A percentile compares a stretch with the other conserved stretches of the same genome.
Evolutionary conservation across 1,284 basidiomycete species (phyloP).

Genomic region (Ustilago nuda): DNA sequence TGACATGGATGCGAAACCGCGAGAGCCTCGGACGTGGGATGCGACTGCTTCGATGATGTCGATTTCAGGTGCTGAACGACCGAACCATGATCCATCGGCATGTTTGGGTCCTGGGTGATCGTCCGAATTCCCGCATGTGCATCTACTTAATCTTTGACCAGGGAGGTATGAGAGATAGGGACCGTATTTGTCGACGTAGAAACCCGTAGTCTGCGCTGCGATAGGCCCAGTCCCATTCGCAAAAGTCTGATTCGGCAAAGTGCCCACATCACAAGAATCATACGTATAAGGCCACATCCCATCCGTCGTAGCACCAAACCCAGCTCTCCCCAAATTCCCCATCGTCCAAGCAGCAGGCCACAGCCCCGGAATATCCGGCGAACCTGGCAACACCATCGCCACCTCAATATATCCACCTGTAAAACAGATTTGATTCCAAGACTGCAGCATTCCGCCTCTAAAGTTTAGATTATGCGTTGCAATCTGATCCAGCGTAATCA

Average conservation of each 20-base stretch:
- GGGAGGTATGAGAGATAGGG: conserved; percentile 58
- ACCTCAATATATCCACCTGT: conserved; percentile 69
- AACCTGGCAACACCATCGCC: conserved; percentile 56
- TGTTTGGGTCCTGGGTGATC: conserved; percentile 66
- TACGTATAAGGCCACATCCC: conserved; percentile 71
- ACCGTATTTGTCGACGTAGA: conserved; percentile 56
- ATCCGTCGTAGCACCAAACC: conserved; percentile 79
- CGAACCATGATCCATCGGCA: conserved; percentile 59
- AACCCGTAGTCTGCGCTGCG: conserved; percentile 60
- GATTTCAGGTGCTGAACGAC: conserved; percentile 84
- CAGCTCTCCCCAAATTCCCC: conserved; percentile 78
- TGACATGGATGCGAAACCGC: conserved; percentile 61
- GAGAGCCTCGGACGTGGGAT: conserved; percentile 41
- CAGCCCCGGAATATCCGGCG: conserved; percentile 44
- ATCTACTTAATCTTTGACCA: conserved; percentile 62
- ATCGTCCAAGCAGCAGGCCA: conserved; percentile 67
- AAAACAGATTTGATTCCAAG: conserved; percentile 69
- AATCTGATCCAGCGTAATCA: conserved; percentile 68
- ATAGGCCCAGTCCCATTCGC: conserved; percentile 60
- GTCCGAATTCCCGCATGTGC: conserved; percentile 56
- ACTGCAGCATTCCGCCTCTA: conserved; percentile 61
- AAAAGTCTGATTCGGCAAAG: conserved; percentile 63
- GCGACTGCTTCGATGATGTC: conserved; percentile 79
- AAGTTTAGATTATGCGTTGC: conserved; percentile 64
- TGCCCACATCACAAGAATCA: conserved; percentile 67